phyloP scores from a whole-genome alignment of 2,329 filamentous ascomycete genomes.

The Exserohilum turcica region DNA sequence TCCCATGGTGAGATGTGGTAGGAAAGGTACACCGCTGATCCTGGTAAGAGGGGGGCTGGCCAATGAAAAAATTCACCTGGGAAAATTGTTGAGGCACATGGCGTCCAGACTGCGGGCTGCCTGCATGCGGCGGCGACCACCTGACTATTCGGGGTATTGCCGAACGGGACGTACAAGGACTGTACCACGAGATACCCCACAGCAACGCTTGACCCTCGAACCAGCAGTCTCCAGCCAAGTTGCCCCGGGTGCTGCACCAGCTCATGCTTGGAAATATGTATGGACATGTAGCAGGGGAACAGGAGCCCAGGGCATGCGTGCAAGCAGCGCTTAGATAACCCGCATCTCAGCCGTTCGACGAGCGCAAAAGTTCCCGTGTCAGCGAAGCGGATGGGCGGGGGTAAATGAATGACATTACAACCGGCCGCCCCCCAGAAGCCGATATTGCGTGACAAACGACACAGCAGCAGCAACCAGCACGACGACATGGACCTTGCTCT shows the following conservation, averaged over 20 bases:
- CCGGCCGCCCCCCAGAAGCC: constrained; percentile 15
- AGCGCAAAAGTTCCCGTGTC: constrained; percentile 32
- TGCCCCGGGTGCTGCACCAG: constrained; percentile 2
- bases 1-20: constrained; percentile 25
- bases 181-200: constrained; percentile 21
- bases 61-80: constrained; percentile 33
- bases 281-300: constrained; percentile 17
- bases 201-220: constrained; percentile 9
- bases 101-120: constrained; percentile 27
- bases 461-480: constrained; percentile 5
- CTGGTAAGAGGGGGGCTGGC: constrained; percentile 33
- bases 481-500: constrained; percentile 29
- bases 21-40: constrained; percentile 33
- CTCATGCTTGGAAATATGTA: constrained; percentile 1
- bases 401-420: constrained; percentile 12
- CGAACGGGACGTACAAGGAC: constrained; percentile 20
- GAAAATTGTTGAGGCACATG: constrained; percentile 36
- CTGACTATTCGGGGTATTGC: constrained; percentile 34
- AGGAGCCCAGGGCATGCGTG: constrained; percentile 21
- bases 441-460: constrained; percentile 22
- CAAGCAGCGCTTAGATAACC: constrained; percentile 23
- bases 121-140: constrained; percentile 39
- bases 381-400: constrained; percentile 20
- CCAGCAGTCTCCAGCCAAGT: constrained; percentile 4
- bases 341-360: constrained; percentile 22